Conservation (phyloP, 371 early-diverging fungal genomes). For the Mortierella sp. region DNA sequence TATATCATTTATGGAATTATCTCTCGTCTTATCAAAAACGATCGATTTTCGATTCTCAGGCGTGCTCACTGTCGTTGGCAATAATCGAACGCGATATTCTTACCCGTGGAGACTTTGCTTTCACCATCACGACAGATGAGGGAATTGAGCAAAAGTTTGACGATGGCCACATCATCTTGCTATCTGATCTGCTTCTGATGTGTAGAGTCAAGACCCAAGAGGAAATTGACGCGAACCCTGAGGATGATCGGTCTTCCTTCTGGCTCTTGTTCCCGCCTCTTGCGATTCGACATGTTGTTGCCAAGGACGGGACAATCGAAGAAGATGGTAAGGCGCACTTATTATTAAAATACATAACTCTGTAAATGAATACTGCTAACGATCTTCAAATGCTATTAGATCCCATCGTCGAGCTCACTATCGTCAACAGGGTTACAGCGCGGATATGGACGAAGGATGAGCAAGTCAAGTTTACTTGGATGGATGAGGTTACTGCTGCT, state of each 20-base stretch:
- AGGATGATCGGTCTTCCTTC: constrained; percentile 35
- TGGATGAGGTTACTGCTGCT: constrained; percentile 33
- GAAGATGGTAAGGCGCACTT: constrained; percentile 23
- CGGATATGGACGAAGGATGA: constrained; percentile 36
- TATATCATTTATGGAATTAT: not conserved
- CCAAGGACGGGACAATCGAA: constrained; percentile 36
- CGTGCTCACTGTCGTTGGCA: constrained; percentile 44
- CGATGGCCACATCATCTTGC: constrained; percentile 52
- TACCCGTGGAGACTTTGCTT: constrained; percentile 31
- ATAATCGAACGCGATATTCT: constrained; percentile 42
- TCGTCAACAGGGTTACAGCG: constrained; percentile 51
- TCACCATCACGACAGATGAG: constrained; percentile 37
- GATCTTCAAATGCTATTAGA: constrained; percentile 11
- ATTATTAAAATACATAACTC: too few relatives aligned
- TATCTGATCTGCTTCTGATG: constrained; percentile 48
- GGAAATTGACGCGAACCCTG: constrained; percentile 48
- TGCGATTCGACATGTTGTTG: constrained; percentile 50
- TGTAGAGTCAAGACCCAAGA: constrained; percentile 44
- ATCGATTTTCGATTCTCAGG: constrained; percentile 4
- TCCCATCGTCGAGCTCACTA: constrained; percentile 41
- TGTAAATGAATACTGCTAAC: not conserved
- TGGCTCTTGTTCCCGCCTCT: constrained; percentile 55
- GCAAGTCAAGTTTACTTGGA: constrained; percentile 42
- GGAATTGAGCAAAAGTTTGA: constrained; percentile 35
- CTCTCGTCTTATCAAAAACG: not conserved